Conservation (phyloP, 2,329 filamentous ascomycete genomes). For the Aureobasidium melanogenum region DNA sequence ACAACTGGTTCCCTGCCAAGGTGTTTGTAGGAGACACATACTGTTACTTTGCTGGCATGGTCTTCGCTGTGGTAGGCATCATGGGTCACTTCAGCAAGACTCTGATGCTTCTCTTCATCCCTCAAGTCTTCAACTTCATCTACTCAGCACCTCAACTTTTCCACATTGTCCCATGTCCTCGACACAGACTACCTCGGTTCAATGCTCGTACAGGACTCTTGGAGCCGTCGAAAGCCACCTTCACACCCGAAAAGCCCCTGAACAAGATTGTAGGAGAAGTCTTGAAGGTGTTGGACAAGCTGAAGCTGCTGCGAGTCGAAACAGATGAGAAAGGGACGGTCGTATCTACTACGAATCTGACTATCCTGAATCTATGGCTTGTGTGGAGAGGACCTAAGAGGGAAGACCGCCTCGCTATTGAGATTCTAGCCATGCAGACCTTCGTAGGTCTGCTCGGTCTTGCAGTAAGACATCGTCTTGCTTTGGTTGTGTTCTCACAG, state of each 20-base stretch:
- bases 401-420: constrained; percentile 73
- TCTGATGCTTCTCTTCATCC: constrained; percentile 77
- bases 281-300: constrained; percentile 58
- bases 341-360: constrained; percentile 78
- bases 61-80: constrained; percentile 94
- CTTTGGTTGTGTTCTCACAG: constrained; percentile 77
- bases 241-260: constrained; percentile 55
- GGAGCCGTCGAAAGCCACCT: constrained; percentile 77
- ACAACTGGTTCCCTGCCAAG: constrained; percentile 93
- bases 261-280: constrained; percentile 50
- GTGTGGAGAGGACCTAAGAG: constrained; percentile 88
- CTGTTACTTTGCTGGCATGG: constrained; percentile 99
- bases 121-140: constrained; percentile 92
- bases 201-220: constrained; percentile 76
- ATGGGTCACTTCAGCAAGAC: constrained; percentile 98
- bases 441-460: constrained; percentile 70
- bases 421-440: constrained; percentile 72
- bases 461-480: constrained; percentile 76
- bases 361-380: constrained; percentile 90
- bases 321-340: constrained; percentile 62
- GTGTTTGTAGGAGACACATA: constrained; percentile 98
- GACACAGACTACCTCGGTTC: constrained; percentile 84
- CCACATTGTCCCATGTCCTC: constrained; percentile 79
- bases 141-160: constrained; percentile 93
- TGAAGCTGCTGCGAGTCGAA: constrained; percentile 61